Evolutionary conservation across 345 rosid species (phyloP).

Genomic region (Citrus inodora): DNA sequence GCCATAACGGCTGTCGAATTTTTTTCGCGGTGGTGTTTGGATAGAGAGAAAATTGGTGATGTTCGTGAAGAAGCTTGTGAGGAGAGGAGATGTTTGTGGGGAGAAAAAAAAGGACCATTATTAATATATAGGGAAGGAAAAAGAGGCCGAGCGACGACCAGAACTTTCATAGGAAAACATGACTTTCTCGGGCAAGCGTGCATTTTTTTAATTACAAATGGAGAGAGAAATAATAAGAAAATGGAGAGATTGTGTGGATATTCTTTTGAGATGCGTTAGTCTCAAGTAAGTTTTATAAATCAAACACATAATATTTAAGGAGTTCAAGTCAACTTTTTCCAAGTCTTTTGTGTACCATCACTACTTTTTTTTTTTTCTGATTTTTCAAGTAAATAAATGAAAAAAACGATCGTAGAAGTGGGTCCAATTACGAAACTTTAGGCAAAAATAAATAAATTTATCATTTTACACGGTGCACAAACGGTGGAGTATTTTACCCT

Average conservation of each 20-base stretch:
- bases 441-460: too few species aligned
- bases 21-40: background rate
- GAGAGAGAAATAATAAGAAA: background rate
- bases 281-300: background rate
- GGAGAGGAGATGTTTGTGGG: constrained; percentile 10
- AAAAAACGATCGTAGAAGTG: too few species aligned
- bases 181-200: constrained; percentile 26
- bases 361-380: background rate
- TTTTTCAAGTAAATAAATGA: too few species aligned
- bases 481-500: too few species aligned
- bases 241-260: background rate
- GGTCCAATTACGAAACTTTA: too few species aligned
- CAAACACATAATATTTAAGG: background rate
- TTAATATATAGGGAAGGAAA: constrained; percentile 31
- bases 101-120: constrained; percentile 10
- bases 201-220: background rate
- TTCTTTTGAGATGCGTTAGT: too few species aligned
- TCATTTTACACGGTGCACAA: accelerated
- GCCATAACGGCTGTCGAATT: constrained; percentile 45
- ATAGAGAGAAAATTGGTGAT: constrained; percentile 1
- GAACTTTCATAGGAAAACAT: constrained; percentile 44
- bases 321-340: background rate
- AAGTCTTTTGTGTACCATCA: background rate
- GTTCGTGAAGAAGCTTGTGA: background rate
- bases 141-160: constrained; percentile 28